Conservation (phyloP, 441 rosid genomes). For the Euphorbia corollata region DNA sequence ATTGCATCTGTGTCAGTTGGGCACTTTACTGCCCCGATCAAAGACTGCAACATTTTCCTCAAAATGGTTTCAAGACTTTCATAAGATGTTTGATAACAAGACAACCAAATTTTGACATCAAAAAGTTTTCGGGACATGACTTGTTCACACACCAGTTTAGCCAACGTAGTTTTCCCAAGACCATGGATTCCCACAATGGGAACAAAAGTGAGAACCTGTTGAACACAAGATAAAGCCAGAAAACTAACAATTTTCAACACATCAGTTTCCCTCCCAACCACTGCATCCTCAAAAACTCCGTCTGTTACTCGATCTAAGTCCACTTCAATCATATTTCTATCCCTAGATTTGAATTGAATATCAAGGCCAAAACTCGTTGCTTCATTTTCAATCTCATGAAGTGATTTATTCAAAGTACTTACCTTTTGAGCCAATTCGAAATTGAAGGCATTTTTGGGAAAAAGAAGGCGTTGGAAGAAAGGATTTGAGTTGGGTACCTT, state of each 20-base stretch:
- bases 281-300: neutral
- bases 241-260: slow-evolving; percentile 8
- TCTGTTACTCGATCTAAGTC: neutral
- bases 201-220: slow-evolving; percentile 14
- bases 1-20: neutral
- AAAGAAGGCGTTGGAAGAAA: no score
- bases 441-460: no score
- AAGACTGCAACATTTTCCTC: slow-evolving; percentile 13
- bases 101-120: slow-evolving; percentile 22
- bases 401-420: no score
- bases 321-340: no score
- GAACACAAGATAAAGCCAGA: slow-evolving; percentile 7
- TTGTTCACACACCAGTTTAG: slow-evolving; percentile 19
- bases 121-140: slow-evolving; percentile 15
- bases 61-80: slow-evolving; percentile 4
- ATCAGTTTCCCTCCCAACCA: slow-evolving; percentile 23
- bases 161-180: slow-evolving; percentile 34
- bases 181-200: slow-evolving; percentile 26
- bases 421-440: no score
- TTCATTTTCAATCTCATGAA: no score
- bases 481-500: no score
- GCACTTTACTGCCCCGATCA: neutral
- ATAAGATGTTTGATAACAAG: slow-evolving; percentile 21
- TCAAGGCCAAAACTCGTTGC: no score
- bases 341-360: no score